Base-by-base conservation (phyloP, 176 grass and related monocot species). In the Oryza coarctata region DNA sequence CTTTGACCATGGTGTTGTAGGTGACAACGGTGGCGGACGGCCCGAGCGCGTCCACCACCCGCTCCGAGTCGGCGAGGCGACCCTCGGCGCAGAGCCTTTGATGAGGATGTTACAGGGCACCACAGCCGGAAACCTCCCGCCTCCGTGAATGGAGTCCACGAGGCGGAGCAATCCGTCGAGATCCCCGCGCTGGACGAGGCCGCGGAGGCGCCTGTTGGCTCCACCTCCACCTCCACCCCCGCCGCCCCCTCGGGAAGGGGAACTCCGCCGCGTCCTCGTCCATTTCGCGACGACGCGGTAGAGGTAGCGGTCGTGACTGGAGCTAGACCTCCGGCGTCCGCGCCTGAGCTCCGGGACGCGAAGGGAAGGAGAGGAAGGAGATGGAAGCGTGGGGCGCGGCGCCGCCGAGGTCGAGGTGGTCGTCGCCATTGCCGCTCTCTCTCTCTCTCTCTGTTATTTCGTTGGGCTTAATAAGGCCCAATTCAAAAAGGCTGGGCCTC, bases 91-190 rank as follows among this genome's bases (percentile, higher is more conserved):
- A 92, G 69, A 92, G 84, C 68, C 86, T 80, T 87, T 87, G 79
- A 88, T 88, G 69, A 92, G 86, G 41, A 87, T 88, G 61, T 87
- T 88, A 83, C 86, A 92, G 74, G 90, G 86, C 63, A 92, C 77
- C 63, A 83, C 74, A 32, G 87, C 52, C 6, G 79, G 83, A 14
- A 14, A 25, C 3, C 10, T 67, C 13, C 74, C 68, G 9, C 39
- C 12, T 30, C 10, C 9, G 22, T 15, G 45, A 12, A 92, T 80
- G 67, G 66, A 60, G 0, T 83, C 74, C 31, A 86, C 64, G 40
- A 89, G 73, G 9, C 20, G 27, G 57, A 92, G 76, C 6, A 80
- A 75, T 1, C 66, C 84, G 9, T 84, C 80, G 45, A 89, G 22
- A 23, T 92, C 80, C 30, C 80, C 69, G 11, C 49, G 70, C 22